Evolutionary conservation across 371 early-diverging fungal species (phyloP).

Genomic region (Syncephalis fuscata): DNA sequence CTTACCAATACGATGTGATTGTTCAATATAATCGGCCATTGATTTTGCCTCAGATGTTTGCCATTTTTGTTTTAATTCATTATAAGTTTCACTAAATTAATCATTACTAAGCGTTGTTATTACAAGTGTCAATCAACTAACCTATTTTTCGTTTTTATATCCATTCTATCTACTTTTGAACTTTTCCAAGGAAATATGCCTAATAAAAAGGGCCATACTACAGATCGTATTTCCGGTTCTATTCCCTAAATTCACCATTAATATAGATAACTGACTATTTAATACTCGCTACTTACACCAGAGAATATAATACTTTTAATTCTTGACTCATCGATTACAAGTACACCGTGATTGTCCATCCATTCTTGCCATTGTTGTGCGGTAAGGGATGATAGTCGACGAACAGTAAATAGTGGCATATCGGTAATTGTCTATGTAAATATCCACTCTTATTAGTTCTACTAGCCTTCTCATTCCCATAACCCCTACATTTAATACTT

Average conservation of each 20-base stretch:
- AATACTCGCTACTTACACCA: slow-evolving; percentile 18
- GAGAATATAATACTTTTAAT: slow-evolving; percentile 48
- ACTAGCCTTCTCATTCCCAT: slow-evolving; percentile 12
- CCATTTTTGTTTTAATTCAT: slow-evolving; percentile 63
- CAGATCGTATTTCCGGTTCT: slow-evolving; percentile 62
- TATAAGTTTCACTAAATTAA: slow-evolving; percentile 49
- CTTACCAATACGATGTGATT: slow-evolving; percentile 64
- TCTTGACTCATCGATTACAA: slow-evolving; percentile 25
- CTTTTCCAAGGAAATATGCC: slow-evolving; percentile 75
- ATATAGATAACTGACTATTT: neutral
- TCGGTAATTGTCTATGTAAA: slow-evolving; percentile 12
- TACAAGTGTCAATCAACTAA: slow-evolving; percentile 14
- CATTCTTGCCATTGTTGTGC: slow-evolving; percentile 62
- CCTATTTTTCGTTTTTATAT: slow-evolving; percentile 33
- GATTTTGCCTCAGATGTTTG: slow-evolving; percentile 34
- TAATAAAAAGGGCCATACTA: slow-evolving; percentile 81
- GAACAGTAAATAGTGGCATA: slow-evolving; percentile 12
- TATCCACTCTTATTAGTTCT: slow-evolving; percentile 3
- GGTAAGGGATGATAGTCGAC: slow-evolving; percentile 35
- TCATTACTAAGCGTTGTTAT: neutral
- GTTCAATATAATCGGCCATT: slow-evolving; percentile 48
- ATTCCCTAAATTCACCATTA: slow-evolving; percentile 24
- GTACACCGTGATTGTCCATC: slow-evolving; percentile 42
- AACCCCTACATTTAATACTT: slow-evolving; percentile 29
- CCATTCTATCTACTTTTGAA: slow-evolving; percentile 51